phyloP scores from a whole-genome alignment of 192 early-diverging fungal species.

The Coemansia sp. region DNA sequence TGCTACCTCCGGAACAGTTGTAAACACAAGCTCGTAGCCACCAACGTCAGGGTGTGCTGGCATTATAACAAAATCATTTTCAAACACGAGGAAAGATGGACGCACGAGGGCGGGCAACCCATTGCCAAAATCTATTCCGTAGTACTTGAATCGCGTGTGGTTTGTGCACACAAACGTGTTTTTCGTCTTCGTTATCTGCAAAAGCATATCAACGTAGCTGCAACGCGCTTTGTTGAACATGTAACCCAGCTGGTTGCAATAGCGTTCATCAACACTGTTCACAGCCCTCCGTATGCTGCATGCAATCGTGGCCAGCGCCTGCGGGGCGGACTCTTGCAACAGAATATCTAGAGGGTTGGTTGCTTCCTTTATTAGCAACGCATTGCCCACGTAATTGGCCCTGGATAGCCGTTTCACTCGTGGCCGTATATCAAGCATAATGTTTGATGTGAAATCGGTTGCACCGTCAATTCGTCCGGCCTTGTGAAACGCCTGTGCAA shows the following conservation, averaged over 20 bases:
- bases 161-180: conserved; percentile 16
- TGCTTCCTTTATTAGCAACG: background rate
- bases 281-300: background rate
- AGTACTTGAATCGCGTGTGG: conserved; percentile 22
- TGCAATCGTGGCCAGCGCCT: background rate
- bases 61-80: background rate
- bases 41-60: background rate
- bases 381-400: background rate
- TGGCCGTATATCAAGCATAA: conserved; percentile 3
- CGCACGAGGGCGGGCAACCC: conserved; percentile 3
- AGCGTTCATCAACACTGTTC: background rate
- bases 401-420: background rate
- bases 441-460: background rate
- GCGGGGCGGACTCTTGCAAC: background rate
- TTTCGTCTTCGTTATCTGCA: background rate
- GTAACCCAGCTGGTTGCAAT: background rate
- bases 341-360: background rate
- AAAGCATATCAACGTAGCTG: background rate
- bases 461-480: background rate
- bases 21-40: background rate
- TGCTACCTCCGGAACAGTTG: background rate
- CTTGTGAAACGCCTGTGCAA: conserved; percentile 4
- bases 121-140: conserved; percentile 27
- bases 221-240: background rate
- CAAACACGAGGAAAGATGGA: background rate